Evolutionary conservation across 2,329 filamentous ascomycete genomes (phyloP).

Genomic region (Ophiostoma australiae): DNA sequence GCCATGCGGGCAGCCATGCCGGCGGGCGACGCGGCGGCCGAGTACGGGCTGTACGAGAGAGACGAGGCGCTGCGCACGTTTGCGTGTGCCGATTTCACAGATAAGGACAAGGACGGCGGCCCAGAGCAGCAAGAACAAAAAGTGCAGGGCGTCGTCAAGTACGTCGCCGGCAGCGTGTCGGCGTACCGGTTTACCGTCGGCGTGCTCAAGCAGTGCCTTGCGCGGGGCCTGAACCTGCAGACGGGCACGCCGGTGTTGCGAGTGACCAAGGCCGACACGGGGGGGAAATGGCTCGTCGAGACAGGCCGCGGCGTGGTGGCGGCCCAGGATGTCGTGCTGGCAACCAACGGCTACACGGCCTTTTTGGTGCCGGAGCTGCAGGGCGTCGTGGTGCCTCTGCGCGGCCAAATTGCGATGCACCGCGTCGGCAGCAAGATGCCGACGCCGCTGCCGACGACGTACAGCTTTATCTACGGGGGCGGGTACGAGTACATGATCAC

Average conservation of each 20-base stretch:
- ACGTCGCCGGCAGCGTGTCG: conserved; percentile 42
- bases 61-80: conserved; percentile 42
- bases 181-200: conserved; percentile 39
- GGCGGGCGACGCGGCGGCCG: conserved; percentile 36
- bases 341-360: conserved; percentile 52
- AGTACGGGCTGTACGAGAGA: conserved; percentile 42
- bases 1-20: conserved; percentile 45
- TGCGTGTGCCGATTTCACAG: conserved; percentile 33
- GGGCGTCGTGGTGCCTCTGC: conserved; percentile 45
- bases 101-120: conserved; percentile 28
- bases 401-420: conserved; percentile 48
- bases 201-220: conserved; percentile 43
- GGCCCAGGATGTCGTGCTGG: conserved; percentile 44
- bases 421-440: conserved; percentile 37
- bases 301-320: conserved; percentile 42
- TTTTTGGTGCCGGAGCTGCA: conserved; percentile 41
- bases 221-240: conserved; percentile 47
- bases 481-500: conserved; percentile 66
- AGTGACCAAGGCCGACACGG: conserved; percentile 23
- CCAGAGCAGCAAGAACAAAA: conserved; percentile 28
- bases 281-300: conserved; percentile 36
- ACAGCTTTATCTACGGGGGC: conserved; percentile 55
- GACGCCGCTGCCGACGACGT: conserved; percentile 44
- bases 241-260: conserved; percentile 45
- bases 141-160: conserved; percentile 38